These are phyloP conservation scores for Solanum paucissectum DNA, from an alignment of 257 asterid species.

Conservation along the genomic window DNA sequence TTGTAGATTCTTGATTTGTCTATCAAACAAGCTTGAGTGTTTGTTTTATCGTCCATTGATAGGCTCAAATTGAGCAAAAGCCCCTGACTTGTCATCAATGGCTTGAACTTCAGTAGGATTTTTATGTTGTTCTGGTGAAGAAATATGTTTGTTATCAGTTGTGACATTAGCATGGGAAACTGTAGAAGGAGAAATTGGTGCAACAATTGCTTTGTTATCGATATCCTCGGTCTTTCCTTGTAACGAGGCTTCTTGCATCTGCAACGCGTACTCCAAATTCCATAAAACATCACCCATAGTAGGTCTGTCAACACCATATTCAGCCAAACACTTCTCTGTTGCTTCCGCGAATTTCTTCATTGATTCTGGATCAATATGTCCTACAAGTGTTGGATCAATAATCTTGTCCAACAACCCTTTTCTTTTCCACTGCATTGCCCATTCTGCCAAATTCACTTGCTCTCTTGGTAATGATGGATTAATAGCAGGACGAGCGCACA, in stretches of 20 bases:
- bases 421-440: constrained; percentile 22
- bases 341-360: constrained; percentile 10
- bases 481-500: constrained; percentile 16
- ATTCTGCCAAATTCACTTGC: constrained; percentile 19
- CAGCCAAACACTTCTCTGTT: constrained; percentile 13
- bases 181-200: neutral
- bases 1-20: neutral
- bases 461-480: constrained; percentile 12
- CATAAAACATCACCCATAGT: constrained; percentile 17
- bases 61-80: constrained; percentile 51
- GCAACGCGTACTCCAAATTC: constrained; percentile 18
- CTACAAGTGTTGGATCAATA: constrained; percentile 8
- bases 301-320: constrained; percentile 15
- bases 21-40: neutral
- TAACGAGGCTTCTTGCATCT: constrained; percentile 15
- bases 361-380: constrained; percentile 4
- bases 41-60: constrained; percentile 32
- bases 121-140: neutral
- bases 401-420: constrained; percentile 11
- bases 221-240: constrained; percentile 9
- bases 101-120: constrained; percentile 10
- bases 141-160: neutral
- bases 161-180: neutral
- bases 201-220: neutral
- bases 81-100: constrained; percentile 44